phyloP scores from a whole-genome alignment of 2,329 filamentous ascomycete genomes.

The Rutstroemia sp. region DNA sequence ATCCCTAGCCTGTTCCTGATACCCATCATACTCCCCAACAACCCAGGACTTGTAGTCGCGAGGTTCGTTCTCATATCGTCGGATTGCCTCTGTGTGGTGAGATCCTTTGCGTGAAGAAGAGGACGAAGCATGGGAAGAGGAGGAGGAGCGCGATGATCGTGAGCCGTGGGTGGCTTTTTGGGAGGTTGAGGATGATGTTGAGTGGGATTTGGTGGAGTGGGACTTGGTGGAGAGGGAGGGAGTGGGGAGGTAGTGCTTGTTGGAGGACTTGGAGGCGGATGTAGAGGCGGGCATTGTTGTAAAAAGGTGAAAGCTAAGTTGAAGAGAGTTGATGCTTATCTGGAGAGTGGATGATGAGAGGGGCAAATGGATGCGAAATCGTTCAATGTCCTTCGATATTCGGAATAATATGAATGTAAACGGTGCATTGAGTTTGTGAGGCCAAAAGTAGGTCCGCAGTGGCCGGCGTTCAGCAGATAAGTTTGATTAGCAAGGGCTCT shows the following conservation, averaged over 20 bases:
- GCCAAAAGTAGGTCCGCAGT: too few species aligned
- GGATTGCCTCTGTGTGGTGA: not conserved
- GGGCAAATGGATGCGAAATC: too few species aligned
- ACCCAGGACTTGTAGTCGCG: conserved; percentile 14
- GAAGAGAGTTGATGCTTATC: too few species aligned
- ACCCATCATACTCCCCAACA: conserved; percentile 16
- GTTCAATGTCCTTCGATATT: too few species aligned
- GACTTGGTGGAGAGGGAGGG: not conserved
- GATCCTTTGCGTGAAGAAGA: not conserved
- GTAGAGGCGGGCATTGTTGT: too few species aligned
- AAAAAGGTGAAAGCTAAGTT: too few species aligned
- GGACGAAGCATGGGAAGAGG: not conserved
- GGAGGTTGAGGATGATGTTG: conserved; percentile 1
- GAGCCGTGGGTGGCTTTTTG: not conserved
- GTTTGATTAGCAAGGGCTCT: too few species aligned
- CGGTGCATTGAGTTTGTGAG: too few species aligned
- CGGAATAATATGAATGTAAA: too few species aligned
- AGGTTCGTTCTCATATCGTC: conserved; percentile 8
- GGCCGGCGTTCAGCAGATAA: too few species aligned
- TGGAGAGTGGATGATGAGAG: too few species aligned
- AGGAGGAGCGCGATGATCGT: not conserved
- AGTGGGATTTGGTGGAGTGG: not conserved
- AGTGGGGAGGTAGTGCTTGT: not conserved
- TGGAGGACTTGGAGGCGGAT: not conserved
- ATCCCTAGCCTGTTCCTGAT: conserved; percentile 11